These are phyloP conservation scores for Lizonia empirigonia DNA, from an alignment of 2,329 filamentous ascomycete genomes.

Conservation along the genomic window DNA sequence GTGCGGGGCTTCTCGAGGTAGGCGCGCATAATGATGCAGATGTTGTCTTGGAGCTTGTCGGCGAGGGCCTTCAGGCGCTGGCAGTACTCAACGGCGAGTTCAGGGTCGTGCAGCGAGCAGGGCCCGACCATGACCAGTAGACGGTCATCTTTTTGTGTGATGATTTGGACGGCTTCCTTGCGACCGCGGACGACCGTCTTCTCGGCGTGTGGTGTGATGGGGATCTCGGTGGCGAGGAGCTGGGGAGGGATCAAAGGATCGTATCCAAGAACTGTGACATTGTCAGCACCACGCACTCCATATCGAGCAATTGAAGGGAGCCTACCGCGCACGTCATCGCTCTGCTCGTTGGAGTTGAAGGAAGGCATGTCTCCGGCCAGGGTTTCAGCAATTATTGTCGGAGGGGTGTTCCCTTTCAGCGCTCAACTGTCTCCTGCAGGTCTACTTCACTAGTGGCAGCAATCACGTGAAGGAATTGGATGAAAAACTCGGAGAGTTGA, in stretches of 20 bases:
- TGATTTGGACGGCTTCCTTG: conserved; percentile 72
- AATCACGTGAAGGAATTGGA: too few species aligned
- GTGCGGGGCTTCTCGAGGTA: conserved; percentile 99
- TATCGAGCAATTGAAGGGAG: background rate
- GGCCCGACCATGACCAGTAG: conserved; percentile 94
- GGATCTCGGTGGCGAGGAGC: conserved; percentile 84
- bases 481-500: too few species aligned
- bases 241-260: conserved; percentile 90
- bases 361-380: conserved; percentile 36
- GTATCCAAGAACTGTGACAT: conserved; percentile 78
- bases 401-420: too few species aligned
- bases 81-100: conserved; percentile 86
- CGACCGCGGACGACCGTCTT: conserved; percentile 74
- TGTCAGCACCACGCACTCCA: conserved; percentile 22
- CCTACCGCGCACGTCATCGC: conserved; percentile 61
- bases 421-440: too few species aligned
- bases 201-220: conserved; percentile 64
- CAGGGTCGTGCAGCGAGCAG: conserved; percentile 96
- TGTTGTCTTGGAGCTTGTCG: conserved; percentile 78
- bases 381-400: too few species aligned
- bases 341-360: conserved; percentile 38
- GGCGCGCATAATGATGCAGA: conserved; percentile 95
- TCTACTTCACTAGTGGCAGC: too few species aligned
- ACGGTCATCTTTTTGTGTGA: conserved; percentile 80
- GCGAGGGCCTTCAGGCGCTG: conserved; percentile 75